A percentile compares a stretch with the other conserved stretches of the same genome.
These are phyloP conservation scores for Elsinoe fawcettii DNA, from an alignment of 2,329 filamentous ascomycete species.

Conservation along the genomic window DNA sequence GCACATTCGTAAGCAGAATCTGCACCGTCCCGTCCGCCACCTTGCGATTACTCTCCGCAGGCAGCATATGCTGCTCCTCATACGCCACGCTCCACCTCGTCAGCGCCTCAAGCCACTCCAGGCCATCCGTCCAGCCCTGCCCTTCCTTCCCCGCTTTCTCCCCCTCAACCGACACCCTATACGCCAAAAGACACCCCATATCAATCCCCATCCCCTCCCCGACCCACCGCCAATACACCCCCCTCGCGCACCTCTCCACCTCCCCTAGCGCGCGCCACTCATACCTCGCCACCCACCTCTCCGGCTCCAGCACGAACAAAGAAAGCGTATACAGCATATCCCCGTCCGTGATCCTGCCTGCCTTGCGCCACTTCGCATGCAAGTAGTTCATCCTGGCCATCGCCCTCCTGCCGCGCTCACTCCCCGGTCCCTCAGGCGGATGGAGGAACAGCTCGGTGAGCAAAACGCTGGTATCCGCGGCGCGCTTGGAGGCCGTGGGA, in stretches of 20 bases:
- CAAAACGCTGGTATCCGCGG: constrained; percentile 45
- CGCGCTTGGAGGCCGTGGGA: constrained; percentile 41
- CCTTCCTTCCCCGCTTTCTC: too few species aligned
- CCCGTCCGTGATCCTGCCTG: constrained; percentile 52
- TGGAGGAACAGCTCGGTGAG: constrained; percentile 43
- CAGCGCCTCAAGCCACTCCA: constrained; percentile 48
- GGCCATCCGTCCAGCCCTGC: constrained; percentile 41
- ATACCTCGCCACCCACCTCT: constrained; percentile 54
- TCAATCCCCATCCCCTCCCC: constrained; percentile 63
- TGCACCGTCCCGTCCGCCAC: constrained; percentile 50
- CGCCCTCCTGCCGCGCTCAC: constrained; percentile 29
- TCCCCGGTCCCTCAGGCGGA: constrained; percentile 37
- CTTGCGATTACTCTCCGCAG: constrained; percentile 29
- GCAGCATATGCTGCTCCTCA: constrained; percentile 52
- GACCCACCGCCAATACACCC: constrained; percentile 62
- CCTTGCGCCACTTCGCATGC: constrained; percentile 49
- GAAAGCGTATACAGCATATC: constrained; percentile 60
- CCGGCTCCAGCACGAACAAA: constrained; percentile 60
- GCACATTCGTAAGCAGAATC: constrained; percentile 51
- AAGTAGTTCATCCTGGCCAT: constrained; percentile 59
- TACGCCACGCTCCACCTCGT: constrained; percentile 48
- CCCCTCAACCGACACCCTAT: too few species aligned
- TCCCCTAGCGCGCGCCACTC: constrained; percentile 64
- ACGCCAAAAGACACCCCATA: constrained; percentile 34
- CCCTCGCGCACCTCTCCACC: constrained; percentile 57